Evolutionary conservation across 495 filamentous ascomycete species (phyloP).

Genomic region (Platismatia glauca): DNA sequence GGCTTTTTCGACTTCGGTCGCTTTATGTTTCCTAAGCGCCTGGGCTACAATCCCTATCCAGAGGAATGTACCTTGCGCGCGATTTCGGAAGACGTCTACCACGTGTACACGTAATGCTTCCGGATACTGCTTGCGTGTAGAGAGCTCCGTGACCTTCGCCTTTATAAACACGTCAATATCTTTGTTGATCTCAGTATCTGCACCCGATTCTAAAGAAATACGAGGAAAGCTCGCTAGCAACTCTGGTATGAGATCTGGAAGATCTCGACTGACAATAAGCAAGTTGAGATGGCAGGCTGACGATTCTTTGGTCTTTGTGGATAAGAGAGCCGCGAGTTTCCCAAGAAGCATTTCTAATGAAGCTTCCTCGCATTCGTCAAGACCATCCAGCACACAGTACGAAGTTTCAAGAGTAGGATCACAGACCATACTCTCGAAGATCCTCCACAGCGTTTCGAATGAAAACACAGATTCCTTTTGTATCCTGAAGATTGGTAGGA

Average conservation of each 20-base stretch:
- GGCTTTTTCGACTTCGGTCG: slow-evolving; percentile 22
- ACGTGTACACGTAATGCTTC: slow-evolving; percentile 5
- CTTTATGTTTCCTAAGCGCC: slow-evolving; percentile 12
- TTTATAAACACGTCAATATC: slow-evolving; percentile 24
- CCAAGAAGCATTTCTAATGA: slow-evolving; percentile 21
- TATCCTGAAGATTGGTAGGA: slow-evolving; percentile 24
- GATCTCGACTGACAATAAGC: slow-evolving; percentile 27
- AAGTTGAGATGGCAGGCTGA: slow-evolving; percentile 21
- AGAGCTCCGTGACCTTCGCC: slow-evolving; percentile 20
- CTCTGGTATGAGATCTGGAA: slow-evolving; percentile 20
- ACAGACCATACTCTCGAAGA: slow-evolving; percentile 29
- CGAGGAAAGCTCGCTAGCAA: slow-evolving; percentile 16
- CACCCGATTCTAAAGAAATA: slow-evolving; percentile 17
- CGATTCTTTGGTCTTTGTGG: slow-evolving; percentile 10
- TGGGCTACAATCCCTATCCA: slow-evolving; percentile 25
- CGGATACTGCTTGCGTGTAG: slow-evolving; percentile 21
- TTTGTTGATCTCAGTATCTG: slow-evolving; percentile 14
- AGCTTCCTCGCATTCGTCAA: slow-evolving; percentile 28
- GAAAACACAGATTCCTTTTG: slow-evolving; percentile 25
- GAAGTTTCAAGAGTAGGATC: slow-evolving; percentile 25
- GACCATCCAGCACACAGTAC: slow-evolving; percentile 36
- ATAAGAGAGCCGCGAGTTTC: slow-evolving; percentile 20
- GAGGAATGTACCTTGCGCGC: slow-evolving; percentile 29
- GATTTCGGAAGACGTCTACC: slow-evolving; percentile 20
- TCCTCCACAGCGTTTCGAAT: slow-evolving; percentile 32